Percentiles rank a stretch among this genome's conserved stretches.
Conservation (phyloP, 2,329 filamentous ascomycete genomes). For the Colletotrichum chlorophyti region DNA sequence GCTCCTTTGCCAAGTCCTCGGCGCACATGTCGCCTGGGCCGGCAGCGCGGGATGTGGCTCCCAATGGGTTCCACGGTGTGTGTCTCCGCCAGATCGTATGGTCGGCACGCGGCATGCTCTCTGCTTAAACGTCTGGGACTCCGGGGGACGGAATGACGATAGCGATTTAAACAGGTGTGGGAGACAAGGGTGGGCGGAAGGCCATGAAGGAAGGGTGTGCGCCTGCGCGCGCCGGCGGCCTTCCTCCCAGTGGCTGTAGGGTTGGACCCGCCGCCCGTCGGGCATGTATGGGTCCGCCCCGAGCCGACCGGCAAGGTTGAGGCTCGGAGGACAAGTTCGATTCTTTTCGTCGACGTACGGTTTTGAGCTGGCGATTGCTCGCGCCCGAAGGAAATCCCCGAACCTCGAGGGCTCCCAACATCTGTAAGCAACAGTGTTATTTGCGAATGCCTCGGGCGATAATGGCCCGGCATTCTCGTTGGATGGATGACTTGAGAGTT, state of each 20-base stretch:
- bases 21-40: neutral
- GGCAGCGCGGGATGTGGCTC: slow-evolving; percentile 13
- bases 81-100: slow-evolving; percentile 3
- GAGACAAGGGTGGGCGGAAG: neutral
- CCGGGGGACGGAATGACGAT: neutral
- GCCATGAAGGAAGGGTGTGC: neutral
- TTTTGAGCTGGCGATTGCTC: no score
- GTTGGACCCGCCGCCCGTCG: slow-evolving; percentile 19
- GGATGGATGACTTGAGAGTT: no score
- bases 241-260: neutral
- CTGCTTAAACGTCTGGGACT: neutral
- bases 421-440: no score
- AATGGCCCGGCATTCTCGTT: no score
- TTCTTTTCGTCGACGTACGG: no score
- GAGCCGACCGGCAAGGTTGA: slow-evolving; percentile 15
- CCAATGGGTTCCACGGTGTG: no score
- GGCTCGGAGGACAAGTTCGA: neutral
- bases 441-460: no score
- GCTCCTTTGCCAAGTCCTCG: slow-evolving; percentile 1
- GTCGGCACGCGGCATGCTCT: neutral
- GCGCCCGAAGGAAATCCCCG: no score
- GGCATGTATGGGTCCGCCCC: slow-evolving; percentile 8
- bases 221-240: slow-evolving; percentile 24
- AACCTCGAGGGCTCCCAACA: no score
- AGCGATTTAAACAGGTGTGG: neutral